A percentile compares a stretch with the other conserved stretches of the same genome.
These are phyloP conservation scores for Helminthosporium solani DNA, from an alignment of 2,329 filamentous ascomycete genomes.

Conservation along the genomic window DNA sequence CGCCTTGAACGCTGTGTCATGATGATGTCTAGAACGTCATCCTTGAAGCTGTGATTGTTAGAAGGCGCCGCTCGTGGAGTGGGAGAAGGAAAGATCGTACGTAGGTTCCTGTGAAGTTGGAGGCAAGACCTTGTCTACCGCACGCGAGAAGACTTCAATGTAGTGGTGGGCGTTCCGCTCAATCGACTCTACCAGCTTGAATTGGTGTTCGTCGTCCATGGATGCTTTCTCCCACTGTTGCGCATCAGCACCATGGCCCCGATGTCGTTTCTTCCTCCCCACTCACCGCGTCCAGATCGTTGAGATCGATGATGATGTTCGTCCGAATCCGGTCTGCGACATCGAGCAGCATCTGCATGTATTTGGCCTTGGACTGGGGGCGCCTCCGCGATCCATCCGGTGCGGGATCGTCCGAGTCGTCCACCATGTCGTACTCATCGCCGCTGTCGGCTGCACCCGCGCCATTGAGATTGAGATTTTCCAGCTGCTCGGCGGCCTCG, in stretches of 20 bases:
- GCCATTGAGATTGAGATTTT: constrained; percentile 82
- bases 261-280: not conserved
- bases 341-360: constrained; percentile 82
- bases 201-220: constrained; percentile 59
- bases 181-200: constrained; percentile 78
- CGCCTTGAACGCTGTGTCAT: constrained; percentile 87
- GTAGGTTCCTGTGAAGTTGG: constrained; percentile 73
- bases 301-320: constrained; percentile 82
- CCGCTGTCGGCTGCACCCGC: constrained; percentile 81
- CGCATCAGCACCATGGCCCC: constrained; percentile 14
- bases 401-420: constrained; percentile 67
- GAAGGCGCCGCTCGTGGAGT: constrained; percentile 3
- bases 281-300: constrained; percentile 75
- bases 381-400: constrained; percentile 47
- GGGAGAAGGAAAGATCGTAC: constrained; percentile 49
- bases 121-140: constrained; percentile 85
- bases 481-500: constrained; percentile 76
- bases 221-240: constrained; percentile 71
- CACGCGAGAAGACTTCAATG: constrained; percentile 84
- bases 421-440: constrained; percentile 92
- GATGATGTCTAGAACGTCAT: constrained; percentile 94
- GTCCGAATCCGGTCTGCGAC: constrained; percentile 76
- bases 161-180: constrained; percentile 94
- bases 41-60: constrained; percentile 73
- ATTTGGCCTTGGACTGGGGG: constrained; percentile 70